Conservation (phyloP, 345 rosid genomes). For the Eucalyptus cladocalyx region DNA sequence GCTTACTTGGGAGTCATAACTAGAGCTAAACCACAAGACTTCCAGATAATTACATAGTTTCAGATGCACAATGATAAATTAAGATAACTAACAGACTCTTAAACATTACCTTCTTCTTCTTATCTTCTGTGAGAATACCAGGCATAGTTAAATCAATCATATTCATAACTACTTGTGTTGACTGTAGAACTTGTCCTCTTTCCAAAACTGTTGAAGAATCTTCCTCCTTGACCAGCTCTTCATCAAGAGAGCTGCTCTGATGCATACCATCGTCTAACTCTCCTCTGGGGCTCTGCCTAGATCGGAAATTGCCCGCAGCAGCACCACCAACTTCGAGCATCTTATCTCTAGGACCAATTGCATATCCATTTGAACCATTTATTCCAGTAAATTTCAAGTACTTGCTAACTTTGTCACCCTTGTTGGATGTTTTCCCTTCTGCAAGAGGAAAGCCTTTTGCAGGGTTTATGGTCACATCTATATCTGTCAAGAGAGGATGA, state of each 20-base stretch:
- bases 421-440: conserved; percentile 29
- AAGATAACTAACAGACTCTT: neutral
- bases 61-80: neutral
- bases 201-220: conserved; percentile 30
- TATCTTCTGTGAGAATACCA: conserved; percentile 48
- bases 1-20: neutral
- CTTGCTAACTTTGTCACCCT: conserved; percentile 17
- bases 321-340: conserved; percentile 16
- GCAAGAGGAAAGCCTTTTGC: conserved; percentile 37
- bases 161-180: conserved; percentile 67
- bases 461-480: conserved; percentile 70
- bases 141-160: conserved; percentile 85
- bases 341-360: conserved; percentile 11
- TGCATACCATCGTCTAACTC: conserved; percentile 7
- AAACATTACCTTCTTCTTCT: conserved; percentile 61
- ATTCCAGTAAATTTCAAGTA: conserved; percentile 16
- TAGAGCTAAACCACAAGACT: neutral
- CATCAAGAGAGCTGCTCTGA: conserved; percentile 20
- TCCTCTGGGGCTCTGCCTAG: conserved; percentile 15
- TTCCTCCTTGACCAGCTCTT: conserved; percentile 26
- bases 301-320: conserved; percentile 3
- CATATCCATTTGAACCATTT: conserved; percentile 31
- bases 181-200: conserved; percentile 53
- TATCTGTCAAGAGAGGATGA: conserved; percentile 85
- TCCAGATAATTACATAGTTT: neutral